Conservation (phyloP, 176 grass and related monocot genomes). For the Avena insularis region DNA sequence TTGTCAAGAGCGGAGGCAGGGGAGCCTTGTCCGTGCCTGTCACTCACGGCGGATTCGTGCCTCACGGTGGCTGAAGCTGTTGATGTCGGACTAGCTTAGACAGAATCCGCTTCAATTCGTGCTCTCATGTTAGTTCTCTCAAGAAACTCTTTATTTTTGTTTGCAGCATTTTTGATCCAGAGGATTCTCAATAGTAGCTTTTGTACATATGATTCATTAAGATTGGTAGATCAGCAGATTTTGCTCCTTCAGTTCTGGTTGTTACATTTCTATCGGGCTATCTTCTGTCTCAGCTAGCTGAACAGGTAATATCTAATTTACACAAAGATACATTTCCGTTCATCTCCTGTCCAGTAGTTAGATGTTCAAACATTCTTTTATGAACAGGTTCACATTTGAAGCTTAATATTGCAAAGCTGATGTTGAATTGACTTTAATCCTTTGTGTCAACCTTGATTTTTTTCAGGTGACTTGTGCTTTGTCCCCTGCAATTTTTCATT, state of each 20-base stretch:
- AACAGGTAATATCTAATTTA: neutral
- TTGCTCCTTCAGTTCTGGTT: neutral
- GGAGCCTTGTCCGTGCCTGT: neutral
- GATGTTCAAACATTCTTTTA: constrained; percentile 7
- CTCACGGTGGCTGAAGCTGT: too few relatives aligned
- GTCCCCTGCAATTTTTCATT: neutral
- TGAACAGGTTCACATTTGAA: constrained; percentile 1
- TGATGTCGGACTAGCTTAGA: too few relatives aligned
- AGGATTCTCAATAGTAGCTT: constrained; percentile 22
- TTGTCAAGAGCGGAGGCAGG: neutral
- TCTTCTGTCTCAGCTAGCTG: neutral
- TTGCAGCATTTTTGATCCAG: neutral
- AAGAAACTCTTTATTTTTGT: neutral
- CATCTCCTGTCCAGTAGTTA: neutral
- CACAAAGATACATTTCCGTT: neutral
- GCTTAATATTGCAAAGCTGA: constrained; percentile 14
- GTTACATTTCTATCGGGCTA: neutral
- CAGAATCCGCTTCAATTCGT: neutral
- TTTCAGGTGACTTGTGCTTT: neutral
- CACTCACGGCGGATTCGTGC: neutral
- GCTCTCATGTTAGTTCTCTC: neutral
- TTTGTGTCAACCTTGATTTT: neutral
- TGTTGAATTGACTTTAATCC: constrained; percentile 9
- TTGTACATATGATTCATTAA: constrained; percentile 19
- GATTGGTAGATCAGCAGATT: neutral